Conservation (phyloP, 768 basidiomycete genomes). For the Lactifluus echinatus region DNA sequence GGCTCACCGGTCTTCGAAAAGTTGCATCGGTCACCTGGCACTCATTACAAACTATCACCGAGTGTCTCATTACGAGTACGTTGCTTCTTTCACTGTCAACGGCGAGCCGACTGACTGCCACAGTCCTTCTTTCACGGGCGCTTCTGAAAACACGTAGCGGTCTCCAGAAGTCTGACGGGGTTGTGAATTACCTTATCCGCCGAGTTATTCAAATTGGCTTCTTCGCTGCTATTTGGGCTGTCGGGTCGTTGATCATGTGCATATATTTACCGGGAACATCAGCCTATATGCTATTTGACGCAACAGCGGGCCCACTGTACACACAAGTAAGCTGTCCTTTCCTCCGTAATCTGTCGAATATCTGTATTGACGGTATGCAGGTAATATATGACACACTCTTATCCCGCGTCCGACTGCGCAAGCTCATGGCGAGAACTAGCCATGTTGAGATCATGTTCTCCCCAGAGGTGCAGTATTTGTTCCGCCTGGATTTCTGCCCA, state of each 20-base stretch:
- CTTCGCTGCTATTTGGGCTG: neutral
- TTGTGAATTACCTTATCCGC: neutral
- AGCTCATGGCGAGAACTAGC: neutral
- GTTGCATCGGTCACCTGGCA: neutral
- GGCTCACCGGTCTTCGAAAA: neutral
- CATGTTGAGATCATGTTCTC: neutral
- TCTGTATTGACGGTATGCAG: neutral
- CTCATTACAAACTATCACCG: neutral
- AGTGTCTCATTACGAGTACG: neutral
- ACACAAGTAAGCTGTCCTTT: neutral
- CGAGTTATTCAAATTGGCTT: neutral
- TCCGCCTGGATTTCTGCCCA: neutral
- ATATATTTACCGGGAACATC: neutral
- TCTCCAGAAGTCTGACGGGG: neutral
- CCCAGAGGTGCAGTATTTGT: neutral
- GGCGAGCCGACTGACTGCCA: neutral
- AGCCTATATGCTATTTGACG: neutral
- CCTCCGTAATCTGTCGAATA: neutral
- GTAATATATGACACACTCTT: neutral
- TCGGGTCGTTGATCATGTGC: neutral
- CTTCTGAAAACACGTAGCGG: neutral
- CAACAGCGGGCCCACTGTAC: neutral
- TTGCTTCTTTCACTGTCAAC: neutral
- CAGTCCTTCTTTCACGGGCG: neutral
- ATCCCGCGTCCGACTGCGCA: neutral